phyloP scores from a whole-genome alignment of 345 rosid species.

The Acer campestre region DNA sequence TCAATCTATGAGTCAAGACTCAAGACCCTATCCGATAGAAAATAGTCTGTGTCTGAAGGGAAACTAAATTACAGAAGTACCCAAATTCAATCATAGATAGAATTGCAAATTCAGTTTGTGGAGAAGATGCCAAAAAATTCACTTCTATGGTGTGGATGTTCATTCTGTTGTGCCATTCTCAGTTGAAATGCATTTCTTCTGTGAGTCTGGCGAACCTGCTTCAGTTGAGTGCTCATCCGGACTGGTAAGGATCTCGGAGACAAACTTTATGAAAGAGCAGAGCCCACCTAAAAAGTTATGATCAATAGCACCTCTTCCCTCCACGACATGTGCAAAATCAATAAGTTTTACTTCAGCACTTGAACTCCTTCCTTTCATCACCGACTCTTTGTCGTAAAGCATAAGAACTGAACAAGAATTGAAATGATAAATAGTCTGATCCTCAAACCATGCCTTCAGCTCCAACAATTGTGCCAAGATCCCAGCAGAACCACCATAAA shows the following conservation, averaged over 20 bases:
- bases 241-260: constrained; percentile 59
- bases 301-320: constrained; percentile 83
- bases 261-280: constrained; percentile 80
- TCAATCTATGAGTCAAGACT: not conserved
- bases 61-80: not conserved
- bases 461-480: constrained; percentile 74
- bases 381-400: constrained; percentile 58
- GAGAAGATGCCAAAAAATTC: not conserved
- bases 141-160: not conserved
- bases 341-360: constrained; percentile 65
- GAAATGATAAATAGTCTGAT: constrained; percentile 85
- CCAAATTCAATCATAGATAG: not conserved
- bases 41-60: not conserved
- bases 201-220: constrained; percentile 22
- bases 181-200: constrained; percentile 20
- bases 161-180: constrained; percentile 18
- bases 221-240: constrained; percentile 41
- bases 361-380: constrained; percentile 37
- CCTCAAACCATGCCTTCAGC: constrained; percentile 93
- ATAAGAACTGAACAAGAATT: constrained; percentile 85
- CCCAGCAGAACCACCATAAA: constrained; percentile 69
- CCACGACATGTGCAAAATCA: constrained; percentile 93
- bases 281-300: constrained; percentile 97
- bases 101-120: not conserved
- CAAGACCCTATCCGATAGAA: no score